Evolutionary conservation across 495 filamentous ascomycete species (phyloP).

Genomic region (Penicillium mononematosum): DNA sequence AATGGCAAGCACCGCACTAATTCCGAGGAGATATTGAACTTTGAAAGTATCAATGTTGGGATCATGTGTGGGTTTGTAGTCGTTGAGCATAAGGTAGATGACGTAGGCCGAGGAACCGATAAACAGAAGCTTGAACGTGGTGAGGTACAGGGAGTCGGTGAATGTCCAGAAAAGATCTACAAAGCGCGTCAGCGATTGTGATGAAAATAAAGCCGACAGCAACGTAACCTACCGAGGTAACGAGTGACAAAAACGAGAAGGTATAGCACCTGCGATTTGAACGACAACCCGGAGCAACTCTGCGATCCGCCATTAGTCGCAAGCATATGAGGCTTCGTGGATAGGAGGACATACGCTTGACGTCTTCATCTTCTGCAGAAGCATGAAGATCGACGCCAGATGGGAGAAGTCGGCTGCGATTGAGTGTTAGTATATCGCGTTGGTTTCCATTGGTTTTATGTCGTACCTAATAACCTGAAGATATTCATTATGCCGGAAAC

Average conservation of each 20-base stretch:
- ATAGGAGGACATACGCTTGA: conserved; percentile 63
- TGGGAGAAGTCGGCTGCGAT: conserved; percentile 85
- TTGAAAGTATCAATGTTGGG: conserved; percentile 96
- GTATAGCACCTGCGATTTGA: conserved; percentile 96
- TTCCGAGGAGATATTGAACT: conserved; percentile 84
- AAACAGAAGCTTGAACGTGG: conserved; percentile 94
- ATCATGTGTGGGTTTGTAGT: conserved; percentile 94
- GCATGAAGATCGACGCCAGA: conserved; percentile 87
- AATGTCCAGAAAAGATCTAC: conserved; percentile 87
- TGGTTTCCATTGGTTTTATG: not conserved
- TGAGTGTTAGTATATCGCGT: conserved; percentile 12
- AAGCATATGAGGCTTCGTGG: not conserved
- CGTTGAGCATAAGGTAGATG: conserved; percentile 93
- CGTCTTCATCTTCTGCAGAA: conserved; percentile 91
- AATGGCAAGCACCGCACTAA: conserved; percentile 72
- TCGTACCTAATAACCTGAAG: conserved; percentile 76
- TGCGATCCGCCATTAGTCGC: conserved; percentile 36
- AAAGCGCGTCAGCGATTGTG: conserved; percentile 8
- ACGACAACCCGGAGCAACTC: conserved; percentile 96
- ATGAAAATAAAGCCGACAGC: not conserved
- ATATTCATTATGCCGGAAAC: conserved; percentile 66
- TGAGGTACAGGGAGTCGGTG: conserved; percentile 78
- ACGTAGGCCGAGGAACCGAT: conserved; percentile 85
- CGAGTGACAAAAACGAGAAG: conserved; percentile 88
- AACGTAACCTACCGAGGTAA: conserved; percentile 68